These are phyloP conservation scores for Alliaria petiolata DNA, from an alignment of 345 rosid species.

Conservation along the genomic window DNA sequence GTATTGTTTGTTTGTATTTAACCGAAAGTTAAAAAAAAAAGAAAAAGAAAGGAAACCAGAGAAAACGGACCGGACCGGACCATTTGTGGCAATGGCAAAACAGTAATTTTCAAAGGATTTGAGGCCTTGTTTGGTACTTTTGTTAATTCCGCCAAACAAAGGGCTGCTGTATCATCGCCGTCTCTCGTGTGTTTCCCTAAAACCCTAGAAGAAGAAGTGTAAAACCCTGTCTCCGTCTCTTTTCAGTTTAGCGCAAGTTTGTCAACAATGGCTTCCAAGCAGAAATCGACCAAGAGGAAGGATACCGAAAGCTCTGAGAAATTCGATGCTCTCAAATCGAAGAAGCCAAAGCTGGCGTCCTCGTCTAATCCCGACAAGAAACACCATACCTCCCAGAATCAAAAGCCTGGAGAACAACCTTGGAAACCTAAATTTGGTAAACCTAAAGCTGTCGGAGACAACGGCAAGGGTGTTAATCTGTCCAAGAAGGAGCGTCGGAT, in stretches of 20 bases:
- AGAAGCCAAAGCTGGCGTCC: slow-evolving; percentile 27
- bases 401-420: slow-evolving; percentile 6
- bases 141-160: not conserved
- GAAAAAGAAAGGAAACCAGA: not conserved
- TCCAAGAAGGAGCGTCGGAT: slow-evolving; percentile 31
- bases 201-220: slow-evolving; percentile 32
- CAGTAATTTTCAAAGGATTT: not conserved
- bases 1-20: too few species aligned
- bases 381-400: not conserved
- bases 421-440: slow-evolving; percentile 6
- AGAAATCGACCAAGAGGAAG: slow-evolving; percentile 28
- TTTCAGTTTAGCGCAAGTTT: not conserved
- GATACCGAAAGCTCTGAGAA: slow-evolving; percentile 15
- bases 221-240: slow-evolving; percentile 12
- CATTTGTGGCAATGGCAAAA: slow-evolving; percentile 3
- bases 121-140: not conserved
- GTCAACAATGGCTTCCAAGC: slow-evolving; percentile 29
- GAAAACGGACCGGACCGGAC: slow-evolving; percentile 1
- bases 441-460: slow-evolving; percentile 11
- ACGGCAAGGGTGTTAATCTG: not conserved
- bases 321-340: slow-evolving; percentile 10
- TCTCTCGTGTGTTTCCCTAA: not conserved
- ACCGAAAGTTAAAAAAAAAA: too few species aligned
- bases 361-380: slow-evolving; percentile 10
- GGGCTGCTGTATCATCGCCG: too few species aligned